These are phyloP conservation scores for Immersiella caudata DNA, from an alignment of 495 filamentous ascomycete genomes.

Conservation along the genomic window DNA sequence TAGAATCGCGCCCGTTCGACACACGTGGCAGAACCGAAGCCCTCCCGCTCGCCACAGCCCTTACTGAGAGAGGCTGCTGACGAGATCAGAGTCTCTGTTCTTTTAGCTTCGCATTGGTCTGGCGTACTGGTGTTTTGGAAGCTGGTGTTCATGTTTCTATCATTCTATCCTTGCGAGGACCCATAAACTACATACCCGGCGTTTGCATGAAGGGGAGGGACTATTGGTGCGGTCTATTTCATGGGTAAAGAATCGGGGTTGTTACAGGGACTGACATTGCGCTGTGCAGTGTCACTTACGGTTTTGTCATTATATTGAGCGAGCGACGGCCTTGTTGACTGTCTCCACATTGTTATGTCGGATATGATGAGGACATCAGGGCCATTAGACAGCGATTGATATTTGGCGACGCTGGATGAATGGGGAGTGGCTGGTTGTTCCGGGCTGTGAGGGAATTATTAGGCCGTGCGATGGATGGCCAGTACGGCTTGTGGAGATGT, in stretches of 20 bases:
- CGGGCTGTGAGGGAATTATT: background rate
- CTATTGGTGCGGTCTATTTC: constrained; percentile 12
- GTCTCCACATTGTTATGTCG: background rate
- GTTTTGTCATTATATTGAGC: constrained; percentile 6
- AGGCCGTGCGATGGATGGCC: background rate
- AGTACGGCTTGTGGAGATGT: background rate
- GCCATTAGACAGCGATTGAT: background rate
- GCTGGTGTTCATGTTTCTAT: constrained; percentile 12
- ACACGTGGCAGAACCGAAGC: constrained; percentile 39
- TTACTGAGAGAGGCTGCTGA: constrained; percentile 23
- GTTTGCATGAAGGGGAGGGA: constrained; percentile 27
- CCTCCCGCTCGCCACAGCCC: constrained; percentile 36
- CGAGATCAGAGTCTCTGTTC: background rate
- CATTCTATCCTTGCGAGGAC: constrained; percentile 15
- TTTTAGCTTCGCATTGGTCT: constrained; percentile 24
- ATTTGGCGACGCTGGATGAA: background rate
- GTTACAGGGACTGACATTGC: background rate
- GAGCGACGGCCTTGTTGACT: background rate
- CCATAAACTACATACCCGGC: constrained; percentile 35
- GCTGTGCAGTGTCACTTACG: background rate
- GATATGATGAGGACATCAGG: background rate
- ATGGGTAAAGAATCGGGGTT: constrained; percentile 10
- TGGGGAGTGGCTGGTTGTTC: background rate
- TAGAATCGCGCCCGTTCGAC: constrained; percentile 30
- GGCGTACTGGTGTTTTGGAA: constrained; percentile 22